Conservation (phyloP, 768 basidiomycete species). For the Lactarius pseudohatsudake region DNA sequence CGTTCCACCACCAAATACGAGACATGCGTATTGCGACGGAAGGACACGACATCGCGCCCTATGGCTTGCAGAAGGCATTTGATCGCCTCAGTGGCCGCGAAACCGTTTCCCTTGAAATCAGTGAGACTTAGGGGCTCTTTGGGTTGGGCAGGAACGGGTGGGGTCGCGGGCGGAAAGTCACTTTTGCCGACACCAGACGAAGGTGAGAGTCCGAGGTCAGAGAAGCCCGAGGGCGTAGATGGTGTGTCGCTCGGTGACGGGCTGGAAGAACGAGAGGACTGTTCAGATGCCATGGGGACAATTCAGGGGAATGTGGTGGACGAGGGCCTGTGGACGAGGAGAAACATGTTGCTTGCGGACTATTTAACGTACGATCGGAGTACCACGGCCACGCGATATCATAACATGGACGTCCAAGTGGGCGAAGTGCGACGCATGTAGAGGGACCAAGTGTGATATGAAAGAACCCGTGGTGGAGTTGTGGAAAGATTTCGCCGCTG, state of each 20-base stretch:
- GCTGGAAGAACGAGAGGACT: not conserved
- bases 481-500: not conserved
- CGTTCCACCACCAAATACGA: slow-evolving; percentile 28
- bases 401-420: not conserved
- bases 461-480: slow-evolving; percentile 1
- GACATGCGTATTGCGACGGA: slow-evolving; percentile 29
- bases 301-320: not conserved
- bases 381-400: not conserved
- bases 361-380: slow-evolving; percentile 15
- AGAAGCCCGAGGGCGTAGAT: not conserved
- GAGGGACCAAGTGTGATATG: slow-evolving; percentile 8
- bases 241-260: not conserved
- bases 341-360: not conserved
- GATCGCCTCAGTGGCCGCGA: slow-evolving; percentile 26
- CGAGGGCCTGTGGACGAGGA: not conserved
- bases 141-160: not conserved
- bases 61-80: slow-evolving; percentile 25
- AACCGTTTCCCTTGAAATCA: not conserved
- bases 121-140: slow-evolving; percentile 6
- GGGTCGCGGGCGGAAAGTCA: not conserved
- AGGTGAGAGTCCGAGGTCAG: not conserved
- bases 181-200: not conserved
- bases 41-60: slow-evolving; percentile 23
- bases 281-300: not conserved
- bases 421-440: slow-evolving; percentile 2